phyloP scores from a whole-genome alignment of 2,329 filamentous ascomycete species.

The Monosporascus sp. region DNA sequence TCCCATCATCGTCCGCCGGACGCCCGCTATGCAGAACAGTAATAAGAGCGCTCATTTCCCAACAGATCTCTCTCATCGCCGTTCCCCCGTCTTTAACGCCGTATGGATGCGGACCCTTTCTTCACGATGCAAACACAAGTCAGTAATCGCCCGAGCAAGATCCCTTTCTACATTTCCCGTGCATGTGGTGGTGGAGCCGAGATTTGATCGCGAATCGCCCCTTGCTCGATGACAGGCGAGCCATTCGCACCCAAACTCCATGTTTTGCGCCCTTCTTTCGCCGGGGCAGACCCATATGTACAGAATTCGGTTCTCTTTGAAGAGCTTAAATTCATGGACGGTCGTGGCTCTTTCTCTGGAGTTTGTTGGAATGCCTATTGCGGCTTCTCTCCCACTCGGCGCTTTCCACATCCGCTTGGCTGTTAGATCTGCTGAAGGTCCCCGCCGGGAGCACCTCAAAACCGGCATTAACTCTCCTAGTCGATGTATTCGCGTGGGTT shows the following conservation, averaged over 20 bases:
- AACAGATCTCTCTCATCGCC: background rate
- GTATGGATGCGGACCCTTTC: background rate
- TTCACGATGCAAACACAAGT: background rate
- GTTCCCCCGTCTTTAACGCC: background rate
- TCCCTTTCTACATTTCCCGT: background rate
- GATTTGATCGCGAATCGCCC: background rate
- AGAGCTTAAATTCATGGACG: slow-evolving; percentile 5
- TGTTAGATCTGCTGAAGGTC: slow-evolving; percentile 18
- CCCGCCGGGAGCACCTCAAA: slow-evolving; percentile 27
- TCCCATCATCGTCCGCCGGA: background rate
- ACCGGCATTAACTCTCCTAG: slow-evolving; percentile 23
- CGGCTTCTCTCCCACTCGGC: slow-evolving; percentile 5
- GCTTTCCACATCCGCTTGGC: slow-evolving; percentile 16
- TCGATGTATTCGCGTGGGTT: slow-evolving; percentile 16
- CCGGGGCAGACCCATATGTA: background rate
- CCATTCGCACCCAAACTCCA: background rate
- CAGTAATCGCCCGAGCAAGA: background rate
- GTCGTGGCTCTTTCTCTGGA: slow-evolving; percentile 17
- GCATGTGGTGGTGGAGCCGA: background rate
- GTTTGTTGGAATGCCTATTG: slow-evolving; percentile 8
- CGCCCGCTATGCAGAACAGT: background rate
- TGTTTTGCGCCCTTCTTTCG: background rate
- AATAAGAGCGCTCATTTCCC: background rate
- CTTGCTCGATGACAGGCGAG: background rate
- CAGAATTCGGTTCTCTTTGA: background rate